phyloP scores from a whole-genome alignment of 805 yeast species.

The Jamesozyma jinghongensis region DNA sequence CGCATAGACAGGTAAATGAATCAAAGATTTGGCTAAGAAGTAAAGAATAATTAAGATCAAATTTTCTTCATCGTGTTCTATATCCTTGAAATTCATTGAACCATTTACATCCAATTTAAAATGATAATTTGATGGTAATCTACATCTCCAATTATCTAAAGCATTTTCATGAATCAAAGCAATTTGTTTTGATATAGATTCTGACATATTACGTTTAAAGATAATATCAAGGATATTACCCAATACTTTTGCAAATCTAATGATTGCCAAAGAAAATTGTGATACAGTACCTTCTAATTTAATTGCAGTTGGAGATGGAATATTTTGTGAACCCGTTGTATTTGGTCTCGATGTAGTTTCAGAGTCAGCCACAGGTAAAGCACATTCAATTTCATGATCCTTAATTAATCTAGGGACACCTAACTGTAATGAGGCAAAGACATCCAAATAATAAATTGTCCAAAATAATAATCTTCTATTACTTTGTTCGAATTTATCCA shows the following conservation, averaged over 20 bases:
- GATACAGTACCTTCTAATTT: conserved; percentile 64
- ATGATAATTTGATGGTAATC: conserved; percentile 49
- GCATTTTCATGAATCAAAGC: conserved; percentile 48
- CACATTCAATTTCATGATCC: conserved; percentile 80
- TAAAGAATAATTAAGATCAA: conserved; percentile 48
- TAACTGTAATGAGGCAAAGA: conserved; percentile 60
- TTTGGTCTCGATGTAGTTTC: conserved; percentile 26
- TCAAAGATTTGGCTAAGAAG: conserved; percentile 52
- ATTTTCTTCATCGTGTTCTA: conserved; percentile 33
- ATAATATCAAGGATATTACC: conserved; percentile 66
- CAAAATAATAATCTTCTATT: conserved; percentile 77
- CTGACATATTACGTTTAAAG: conserved; percentile 45
- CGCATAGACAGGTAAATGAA: conserved; percentile 56
- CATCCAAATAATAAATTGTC: conserved; percentile 72
- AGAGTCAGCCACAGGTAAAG: conserved; percentile 53
- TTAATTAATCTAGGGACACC: conserved; percentile 78
- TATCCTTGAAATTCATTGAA: conserved; percentile 19
- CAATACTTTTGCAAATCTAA: conserved; percentile 62
- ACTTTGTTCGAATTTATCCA: conserved; percentile 65
- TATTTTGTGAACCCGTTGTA: conserved; percentile 24
- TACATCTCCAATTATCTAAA: conserved; percentile 71
- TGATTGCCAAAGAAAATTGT: conserved; percentile 50
- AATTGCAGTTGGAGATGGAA: conserved; percentile 30
- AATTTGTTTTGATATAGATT: conserved; percentile 18
- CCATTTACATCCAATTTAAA: conserved; percentile 61